phyloP scores from a whole-genome alignment of 768 basidiomycete species.

The Tylopilus subfusipes region DNA sequence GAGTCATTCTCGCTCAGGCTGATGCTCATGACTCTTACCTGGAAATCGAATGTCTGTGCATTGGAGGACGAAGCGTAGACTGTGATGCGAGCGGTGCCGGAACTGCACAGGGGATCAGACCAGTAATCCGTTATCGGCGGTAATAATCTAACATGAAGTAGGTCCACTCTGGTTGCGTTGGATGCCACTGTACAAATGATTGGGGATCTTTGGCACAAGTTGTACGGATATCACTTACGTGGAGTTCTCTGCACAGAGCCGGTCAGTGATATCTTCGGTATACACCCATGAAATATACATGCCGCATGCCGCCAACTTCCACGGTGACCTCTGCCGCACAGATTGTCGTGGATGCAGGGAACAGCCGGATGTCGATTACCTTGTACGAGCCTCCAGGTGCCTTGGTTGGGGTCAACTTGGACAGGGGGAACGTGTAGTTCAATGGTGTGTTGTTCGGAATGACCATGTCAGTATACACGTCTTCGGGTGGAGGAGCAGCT shows the following conservation, averaged over 20 bases:
- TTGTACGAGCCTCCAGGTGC: constrained; percentile 57
- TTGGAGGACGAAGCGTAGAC: constrained; percentile 38
- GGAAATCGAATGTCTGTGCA: constrained; percentile 46
- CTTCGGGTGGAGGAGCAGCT: constrained; percentile 43
- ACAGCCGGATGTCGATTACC: constrained; percentile 53
- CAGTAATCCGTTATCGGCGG: background rate
- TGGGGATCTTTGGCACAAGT: background rate
- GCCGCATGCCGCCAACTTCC: constrained; percentile 61
- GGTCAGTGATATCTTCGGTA: background rate
- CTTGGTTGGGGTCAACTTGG: constrained; percentile 40
- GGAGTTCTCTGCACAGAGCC: constrained; percentile 37
- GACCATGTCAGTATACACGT: constrained; percentile 41
- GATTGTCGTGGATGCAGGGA: constrained; percentile 50
- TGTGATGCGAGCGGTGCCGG: constrained; percentile 41
- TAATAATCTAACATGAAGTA: constrained; percentile 34
- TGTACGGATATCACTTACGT: constrained; percentile 35
- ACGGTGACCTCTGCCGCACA: constrained; percentile 56
- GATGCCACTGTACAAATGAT: constrained; percentile 42
- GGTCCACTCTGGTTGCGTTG: constrained; percentile 48
- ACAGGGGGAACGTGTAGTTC: constrained; percentile 55
- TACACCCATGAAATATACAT: constrained; percentile 21
- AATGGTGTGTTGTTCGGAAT: constrained; percentile 47
- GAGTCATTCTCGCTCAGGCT: background rate
- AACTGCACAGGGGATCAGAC: constrained; percentile 20
- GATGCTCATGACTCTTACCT: constrained; percentile 21